Percentiles rank a stretch among this genome's conserved stretches.
These are phyloP conservation scores for Ettlia oleoabundans DNA, from an alignment of 139 green algal genomes.

Conservation along the genomic window DNA sequence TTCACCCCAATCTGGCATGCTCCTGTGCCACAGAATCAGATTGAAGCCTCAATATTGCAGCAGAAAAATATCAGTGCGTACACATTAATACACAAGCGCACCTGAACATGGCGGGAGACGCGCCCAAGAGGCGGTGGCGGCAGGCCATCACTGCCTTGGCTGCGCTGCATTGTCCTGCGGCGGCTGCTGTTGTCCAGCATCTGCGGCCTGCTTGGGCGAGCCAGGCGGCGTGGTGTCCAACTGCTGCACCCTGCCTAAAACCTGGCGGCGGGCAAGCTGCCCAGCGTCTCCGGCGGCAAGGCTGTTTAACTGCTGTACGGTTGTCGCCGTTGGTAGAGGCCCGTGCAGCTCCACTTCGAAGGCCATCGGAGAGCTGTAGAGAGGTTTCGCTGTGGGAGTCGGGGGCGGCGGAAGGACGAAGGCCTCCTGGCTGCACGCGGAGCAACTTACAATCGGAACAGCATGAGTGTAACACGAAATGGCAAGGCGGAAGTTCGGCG, in stretches of 20 bases:
- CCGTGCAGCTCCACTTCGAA: slow-evolving; percentile 9
- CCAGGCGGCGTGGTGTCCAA: not conserved
- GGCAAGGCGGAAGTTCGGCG: too few species aligned
- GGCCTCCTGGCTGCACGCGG: too few species aligned
- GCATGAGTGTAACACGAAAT: too few species aligned
- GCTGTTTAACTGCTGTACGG: not conserved
- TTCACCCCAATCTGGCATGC: not conserved
- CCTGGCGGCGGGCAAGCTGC: not conserved
- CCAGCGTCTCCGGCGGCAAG: not conserved
- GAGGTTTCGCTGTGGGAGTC: too few species aligned
- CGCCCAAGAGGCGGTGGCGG: too few species aligned
- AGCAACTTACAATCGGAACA: too few species aligned
- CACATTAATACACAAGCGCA: too few species aligned
- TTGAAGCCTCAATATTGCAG: too few species aligned
- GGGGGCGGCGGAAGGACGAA: too few species aligned
- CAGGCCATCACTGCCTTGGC: not conserved
- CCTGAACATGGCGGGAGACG: too few species aligned
- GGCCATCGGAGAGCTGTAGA: not conserved
- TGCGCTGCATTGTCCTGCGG: not conserved
- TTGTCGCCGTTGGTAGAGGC: not conserved
- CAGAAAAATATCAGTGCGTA: too few species aligned
- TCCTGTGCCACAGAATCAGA: too few species aligned
- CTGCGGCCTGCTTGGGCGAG: not conserved
- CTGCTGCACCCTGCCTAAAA: not conserved
- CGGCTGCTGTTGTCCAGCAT: not conserved